Evolutionary conservation across 306 rosid genomes (phyloP).

Genomic region (Begonia loranthoides): DNA sequence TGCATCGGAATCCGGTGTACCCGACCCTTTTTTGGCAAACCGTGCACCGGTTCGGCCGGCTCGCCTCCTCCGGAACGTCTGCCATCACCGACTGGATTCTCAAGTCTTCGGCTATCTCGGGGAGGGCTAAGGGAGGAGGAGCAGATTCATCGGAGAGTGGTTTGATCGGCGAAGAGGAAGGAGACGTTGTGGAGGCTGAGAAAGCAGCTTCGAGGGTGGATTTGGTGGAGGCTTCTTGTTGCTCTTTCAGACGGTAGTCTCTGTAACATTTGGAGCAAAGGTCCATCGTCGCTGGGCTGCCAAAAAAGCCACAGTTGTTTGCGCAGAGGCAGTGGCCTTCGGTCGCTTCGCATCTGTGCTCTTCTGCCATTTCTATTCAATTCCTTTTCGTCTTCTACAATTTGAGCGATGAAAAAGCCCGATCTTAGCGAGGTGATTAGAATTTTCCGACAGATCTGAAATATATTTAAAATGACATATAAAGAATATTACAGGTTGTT

Average conservation of each 20-base stretch:
- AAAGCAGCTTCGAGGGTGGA: slow-evolving; percentile 66
- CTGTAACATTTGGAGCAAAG: slow-evolving; percentile 87
- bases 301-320: slow-evolving; percentile 93
- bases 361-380: slow-evolving; percentile 61
- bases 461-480: not conserved
- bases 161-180: slow-evolving; percentile 12
- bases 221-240: slow-evolving; percentile 63
- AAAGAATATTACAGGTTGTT: slow-evolving; percentile 1
- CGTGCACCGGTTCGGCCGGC: slow-evolving; percentile 47
- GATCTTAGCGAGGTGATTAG: slow-evolving; percentile 3
- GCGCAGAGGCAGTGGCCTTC: slow-evolving; percentile 80
- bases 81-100: slow-evolving; percentile 1
- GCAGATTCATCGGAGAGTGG: slow-evolving; percentile 9
- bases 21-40: slow-evolving; percentile 75
- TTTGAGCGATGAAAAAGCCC: not conserved
- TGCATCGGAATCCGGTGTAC: slow-evolving; percentile 66
- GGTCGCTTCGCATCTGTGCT: slow-evolving; percentile 74
- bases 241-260: slow-evolving; percentile 42
- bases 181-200: slow-evolving; percentile 20
- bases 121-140: slow-evolving; percentile 7
- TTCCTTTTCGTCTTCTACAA: slow-evolving; percentile 6
- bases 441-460: slow-evolving; percentile 6
- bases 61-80: not conserved
- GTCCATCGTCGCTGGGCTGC: slow-evolving; percentile 77
- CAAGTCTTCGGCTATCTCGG: slow-evolving; percentile 10